Evolutionary conservation across 139 green algal genomes (phyloP).

Genomic region (Chara braunii): DNA sequence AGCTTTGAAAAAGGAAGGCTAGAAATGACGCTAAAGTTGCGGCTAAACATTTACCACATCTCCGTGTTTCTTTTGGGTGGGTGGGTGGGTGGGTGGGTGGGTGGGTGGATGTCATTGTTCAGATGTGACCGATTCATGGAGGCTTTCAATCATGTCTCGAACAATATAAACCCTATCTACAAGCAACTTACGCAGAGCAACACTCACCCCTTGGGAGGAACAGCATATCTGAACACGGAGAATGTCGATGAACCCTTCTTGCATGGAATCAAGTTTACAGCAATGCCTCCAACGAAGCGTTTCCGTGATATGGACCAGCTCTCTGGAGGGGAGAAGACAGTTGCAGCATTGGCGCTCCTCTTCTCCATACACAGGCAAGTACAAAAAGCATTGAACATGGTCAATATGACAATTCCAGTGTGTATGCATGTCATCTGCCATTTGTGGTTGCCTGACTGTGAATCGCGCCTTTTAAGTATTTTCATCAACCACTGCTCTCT

Average conservation of each 20-base stretch:
- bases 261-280: constrained; percentile 78
- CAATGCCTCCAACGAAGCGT: constrained; percentile 92
- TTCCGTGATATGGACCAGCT: constrained; percentile 98
- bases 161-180: constrained; percentile 85
- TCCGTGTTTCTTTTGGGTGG: too few species aligned
- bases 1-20: too few species aligned
- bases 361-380: constrained; percentile 83
- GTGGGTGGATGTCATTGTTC: constrained; percentile 25
- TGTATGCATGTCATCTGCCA: neutral
- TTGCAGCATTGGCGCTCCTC: constrained; percentile 89
- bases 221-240: constrained; percentile 80
- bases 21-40: too few species aligned
- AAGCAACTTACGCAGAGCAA: constrained; percentile 71
- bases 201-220: constrained; percentile 67
- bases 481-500: too few species aligned
- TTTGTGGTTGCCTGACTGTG: neutral
- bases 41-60: too few species aligned
- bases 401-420: neutral
- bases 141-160: constrained; percentile 76
- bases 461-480: too few species aligned
- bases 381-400: too few species aligned
- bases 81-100: too few species aligned
- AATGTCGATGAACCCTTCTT: constrained; percentile 78
- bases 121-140: constrained; percentile 70
- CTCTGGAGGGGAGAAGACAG: constrained; percentile 78